Evolutionary conservation across 331 rosid species (phyloP).

Genomic region (Arachis monticola): DNA sequence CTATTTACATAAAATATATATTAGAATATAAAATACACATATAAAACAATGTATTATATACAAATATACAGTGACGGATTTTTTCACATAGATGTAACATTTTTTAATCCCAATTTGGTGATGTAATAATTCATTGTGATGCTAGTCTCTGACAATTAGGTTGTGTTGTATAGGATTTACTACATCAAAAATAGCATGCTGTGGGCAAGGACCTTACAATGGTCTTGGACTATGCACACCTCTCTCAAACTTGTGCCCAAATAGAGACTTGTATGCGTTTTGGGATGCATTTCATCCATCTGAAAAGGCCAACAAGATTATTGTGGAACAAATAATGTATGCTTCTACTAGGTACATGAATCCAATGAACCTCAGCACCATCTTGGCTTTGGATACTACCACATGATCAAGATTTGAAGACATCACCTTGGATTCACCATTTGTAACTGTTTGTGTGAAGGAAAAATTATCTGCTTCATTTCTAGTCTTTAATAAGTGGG

Average conservation of each 20-base stretch:
- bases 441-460: not conserved
- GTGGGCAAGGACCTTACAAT: constrained; percentile 86
- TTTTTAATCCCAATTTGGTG: too few relatives aligned
- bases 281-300: constrained; percentile 57
- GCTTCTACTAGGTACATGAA: constrained; percentile 42
- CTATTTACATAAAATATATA: too few relatives aligned
- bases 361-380: constrained; percentile 47
- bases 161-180: constrained; percentile 51
- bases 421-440: too few relatives aligned
- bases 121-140: too few relatives aligned
- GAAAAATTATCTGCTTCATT: not conserved
- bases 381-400: constrained; percentile 42
- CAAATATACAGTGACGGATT: too few relatives aligned
- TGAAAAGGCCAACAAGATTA: constrained; percentile 46
- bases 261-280: constrained; percentile 41
- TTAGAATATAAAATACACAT: too few relatives aligned
- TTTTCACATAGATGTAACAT: too few relatives aligned
- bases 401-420: constrained; percentile 22
- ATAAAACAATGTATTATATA: too few relatives aligned
- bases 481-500: not conserved
- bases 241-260: constrained; percentile 42
- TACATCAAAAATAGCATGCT: constrained; percentile 64
- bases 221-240: constrained; percentile 67
- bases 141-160: not conserved
- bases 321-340: constrained; percentile 39